Evolutionary conservation across 352 stramenopile species (phyloP), one percentile per base, ranked within the genome.

Genomic region (Pseudoperonospora humuli): DNA sequence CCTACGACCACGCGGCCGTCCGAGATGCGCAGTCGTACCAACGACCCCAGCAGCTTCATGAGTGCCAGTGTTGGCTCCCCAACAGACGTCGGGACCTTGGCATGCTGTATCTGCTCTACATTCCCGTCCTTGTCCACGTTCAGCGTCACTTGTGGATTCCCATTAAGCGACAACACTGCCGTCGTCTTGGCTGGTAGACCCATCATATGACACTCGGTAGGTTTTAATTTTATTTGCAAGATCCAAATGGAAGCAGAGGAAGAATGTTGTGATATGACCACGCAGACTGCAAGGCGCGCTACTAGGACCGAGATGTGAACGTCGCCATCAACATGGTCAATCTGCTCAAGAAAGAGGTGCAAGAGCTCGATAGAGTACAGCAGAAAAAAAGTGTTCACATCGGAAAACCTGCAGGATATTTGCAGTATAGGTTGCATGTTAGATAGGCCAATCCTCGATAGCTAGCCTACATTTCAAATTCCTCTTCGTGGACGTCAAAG

Each of bases 1-100:
- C 76, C 76, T 8, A 86, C 42, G 28, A 88, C 24, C 26, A 84
- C 63, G 58, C 76, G 73, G 29, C 76, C 73, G 53, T 88, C 76
- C 39, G 66, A 72, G 60, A 88, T 83, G 46, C 79, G 64, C 42
- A 88, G 57, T 33, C 76, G 76, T 37, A 83, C 63, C 5, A 68
- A 28, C 6, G 64, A 48, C 24, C 73, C 73, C 8, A 88, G 54
- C 36, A 88, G 51, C 45, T 60, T 47, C 71, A 88, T 86, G 27
- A 84, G 45, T 39, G 68, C 54, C 31, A 67, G 61, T 39, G 74
- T 86, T 13, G 70, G 39, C 9, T 45, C 64, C 25, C 74, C 71
- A 13, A 78, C 61, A n/a, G 28, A 31, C 7, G 17, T 43, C 5
- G 38, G 7, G 3, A 46, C 14, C 8, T 65, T 51, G 6, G 26